Conservation (phyloP, 2,329 filamentous ascomycete species). For the Remersonia thermophila region DNA sequence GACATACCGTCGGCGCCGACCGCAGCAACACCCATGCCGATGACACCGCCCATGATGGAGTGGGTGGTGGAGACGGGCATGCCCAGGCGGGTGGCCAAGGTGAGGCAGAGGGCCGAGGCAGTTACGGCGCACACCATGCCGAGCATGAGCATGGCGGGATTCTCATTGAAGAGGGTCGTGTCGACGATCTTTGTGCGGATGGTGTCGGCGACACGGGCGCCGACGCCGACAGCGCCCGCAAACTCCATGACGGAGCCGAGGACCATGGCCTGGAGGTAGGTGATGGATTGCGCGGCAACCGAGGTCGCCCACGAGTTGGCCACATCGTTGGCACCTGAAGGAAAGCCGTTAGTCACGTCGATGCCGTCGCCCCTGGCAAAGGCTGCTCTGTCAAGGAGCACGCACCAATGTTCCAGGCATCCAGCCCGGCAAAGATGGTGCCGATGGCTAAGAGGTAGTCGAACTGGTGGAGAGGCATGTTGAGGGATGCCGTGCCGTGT, state of each 20-base stretch:
- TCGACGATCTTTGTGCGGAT: conserved; percentile 49
- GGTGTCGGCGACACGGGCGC: conserved; percentile 47
- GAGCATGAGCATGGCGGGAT: conserved; percentile 43
- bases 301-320: conserved; percentile 67
- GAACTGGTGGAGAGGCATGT: conserved; percentile 35
- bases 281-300: conserved; percentile 55
- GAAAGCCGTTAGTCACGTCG: background rate
- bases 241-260: conserved; percentile 50
- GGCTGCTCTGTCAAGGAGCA: conserved; percentile 7
- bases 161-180: conserved; percentile 31
- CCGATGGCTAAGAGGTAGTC: conserved; percentile 53
- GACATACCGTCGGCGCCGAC: conserved; percentile 33
- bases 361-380: no score
- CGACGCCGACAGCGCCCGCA: conserved; percentile 47
- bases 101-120: conserved; percentile 43
- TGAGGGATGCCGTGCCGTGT: conserved; percentile 4
- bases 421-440: conserved; percentile 52
- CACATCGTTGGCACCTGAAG: conserved; percentile 47
- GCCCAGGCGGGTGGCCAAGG: conserved; percentile 39
- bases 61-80: conserved; percentile 51
- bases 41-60: conserved; percentile 45
- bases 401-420: conserved; percentile 53
- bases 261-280: conserved; percentile 47
- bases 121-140: conserved; percentile 45
- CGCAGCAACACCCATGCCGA: conserved; percentile 46